phyloP scores from a whole-genome alignment of 2,329 filamentous ascomycete genomes.

The Chalaropsis ovoidea region DNA sequence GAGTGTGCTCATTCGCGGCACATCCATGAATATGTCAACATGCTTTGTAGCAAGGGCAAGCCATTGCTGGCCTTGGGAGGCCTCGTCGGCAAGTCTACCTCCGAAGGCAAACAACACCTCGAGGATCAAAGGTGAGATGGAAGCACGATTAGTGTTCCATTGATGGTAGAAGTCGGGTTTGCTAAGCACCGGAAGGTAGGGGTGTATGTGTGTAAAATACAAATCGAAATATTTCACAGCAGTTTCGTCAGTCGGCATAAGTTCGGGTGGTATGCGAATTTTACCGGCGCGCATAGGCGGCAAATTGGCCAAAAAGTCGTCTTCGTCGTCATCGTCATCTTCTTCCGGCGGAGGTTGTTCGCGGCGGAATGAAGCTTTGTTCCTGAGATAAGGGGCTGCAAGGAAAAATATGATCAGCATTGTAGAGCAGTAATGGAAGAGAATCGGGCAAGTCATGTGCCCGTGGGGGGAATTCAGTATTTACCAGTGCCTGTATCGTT shows the following conservation, averaged over 20 bases:
- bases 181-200: slow-evolving; percentile 83
- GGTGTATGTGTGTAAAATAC: slow-evolving; percentile 83
- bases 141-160: slow-evolving; percentile 72
- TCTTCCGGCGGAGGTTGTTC: slow-evolving; percentile 58
- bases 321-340: slow-evolving; percentile 59
- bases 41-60: slow-evolving; percentile 87
- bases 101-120: slow-evolving; percentile 89
- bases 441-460: background rate
- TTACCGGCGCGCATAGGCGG: slow-evolving; percentile 60
- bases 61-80: slow-evolving; percentile 82
- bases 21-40: slow-evolving; percentile 86
- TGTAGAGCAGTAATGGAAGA: background rate
- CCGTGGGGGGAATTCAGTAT: slow-evolving; percentile 27
- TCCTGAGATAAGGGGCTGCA: slow-evolving; percentile 73
- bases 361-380: slow-evolving; percentile 42
- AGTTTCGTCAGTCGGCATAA: slow-evolving; percentile 84
- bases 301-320: slow-evolving; percentile 61
- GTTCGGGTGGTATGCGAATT: slow-evolving; percentile 77
- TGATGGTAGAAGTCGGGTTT: slow-evolving; percentile 75
- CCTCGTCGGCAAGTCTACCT: slow-evolving; percentile 71
- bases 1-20: slow-evolving; percentile 79
- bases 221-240: slow-evolving; percentile 78
- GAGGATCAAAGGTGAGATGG: slow-evolving; percentile 78
- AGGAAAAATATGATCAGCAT: slow-evolving; percentile 16
- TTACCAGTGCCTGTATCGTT: slow-evolving; percentile 77